Conservation (phyloP, 345 rosid species). For the Diplotaxis tenuifolia region DNA sequence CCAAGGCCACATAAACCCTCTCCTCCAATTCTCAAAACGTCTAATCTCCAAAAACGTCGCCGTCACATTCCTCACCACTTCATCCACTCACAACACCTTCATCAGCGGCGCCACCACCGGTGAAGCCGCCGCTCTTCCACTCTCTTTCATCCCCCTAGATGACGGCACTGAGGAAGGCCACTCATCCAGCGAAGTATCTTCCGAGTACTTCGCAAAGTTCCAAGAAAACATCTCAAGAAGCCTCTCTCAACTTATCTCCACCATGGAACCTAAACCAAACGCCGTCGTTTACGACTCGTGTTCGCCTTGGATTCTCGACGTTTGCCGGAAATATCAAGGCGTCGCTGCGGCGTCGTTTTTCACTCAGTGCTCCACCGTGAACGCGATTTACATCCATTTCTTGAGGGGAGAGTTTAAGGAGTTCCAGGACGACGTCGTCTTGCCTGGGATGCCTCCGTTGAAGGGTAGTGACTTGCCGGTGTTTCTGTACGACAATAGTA, state of each 20-base stretch:
- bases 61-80: slow-evolving; percentile 47
- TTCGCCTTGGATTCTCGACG: slow-evolving; percentile 39
- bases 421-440: slow-evolving; percentile 28
- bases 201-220: slow-evolving; percentile 20
- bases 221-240: slow-evolving; percentile 26
- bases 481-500: slow-evolving; percentile 28
- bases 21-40: slow-evolving; percentile 57
- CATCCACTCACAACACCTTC: slow-evolving; percentile 30
- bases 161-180: slow-evolving; percentile 35
- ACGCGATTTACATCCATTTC: slow-evolving; percentile 35
- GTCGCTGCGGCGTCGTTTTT: slow-evolving; percentile 43
- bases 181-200: neutral
- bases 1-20: slow-evolving; percentile 61
- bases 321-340: slow-evolving; percentile 33
- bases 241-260: slow-evolving; percentile 34
- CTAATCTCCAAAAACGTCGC: slow-evolving; percentile 45
- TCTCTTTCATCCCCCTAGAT: slow-evolving; percentile 34
- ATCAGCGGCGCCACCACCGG: slow-evolving; percentile 30
- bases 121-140: slow-evolving; percentile 31
- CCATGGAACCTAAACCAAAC: slow-evolving; percentile 35
- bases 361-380: slow-evolving; percentile 50
- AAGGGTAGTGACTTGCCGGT: slow-evolving; percentile 46
- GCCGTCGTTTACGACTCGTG: slow-evolving; percentile 46
- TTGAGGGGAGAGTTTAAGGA: slow-evolving; percentile 31
- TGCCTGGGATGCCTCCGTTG: slow-evolving; percentile 45